These are phyloP conservation scores for Henningerozyma blattae DNA, from an alignment of 805 yeast genomes.

Conservation along the genomic window DNA sequence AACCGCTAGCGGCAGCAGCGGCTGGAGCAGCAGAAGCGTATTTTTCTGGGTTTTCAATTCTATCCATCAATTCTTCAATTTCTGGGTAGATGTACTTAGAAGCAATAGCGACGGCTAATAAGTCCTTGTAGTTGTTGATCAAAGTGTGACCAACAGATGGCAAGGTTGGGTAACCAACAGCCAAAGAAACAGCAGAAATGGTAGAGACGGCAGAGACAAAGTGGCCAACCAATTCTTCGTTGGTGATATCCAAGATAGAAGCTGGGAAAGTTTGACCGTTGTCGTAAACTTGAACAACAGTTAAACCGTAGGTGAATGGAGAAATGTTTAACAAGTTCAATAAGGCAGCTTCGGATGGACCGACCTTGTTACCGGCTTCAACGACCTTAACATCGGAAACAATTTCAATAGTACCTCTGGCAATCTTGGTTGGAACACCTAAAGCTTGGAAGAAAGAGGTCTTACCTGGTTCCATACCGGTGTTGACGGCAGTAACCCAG, in stretches of 20 bases:
- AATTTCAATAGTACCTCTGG: constrained; percentile 99
- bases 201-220: constrained; percentile 84
- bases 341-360: constrained; percentile 98
- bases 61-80: constrained; percentile 97
- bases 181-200: constrained; percentile 94
- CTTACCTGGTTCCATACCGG: constrained; percentile 99
- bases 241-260: constrained; percentile 94
- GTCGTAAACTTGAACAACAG: constrained; percentile 94
- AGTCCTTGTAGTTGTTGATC: constrained; percentile 98
- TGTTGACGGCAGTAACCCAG: constrained; percentile 98
- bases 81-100: constrained; percentile 99
- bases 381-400: constrained; percentile 94
- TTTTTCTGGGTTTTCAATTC: constrained; percentile 99
- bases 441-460: constrained; percentile 99
- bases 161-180: constrained; percentile 98
- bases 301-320: constrained; percentile 98
- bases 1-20: constrained; percentile 67
- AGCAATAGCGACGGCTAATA: constrained; percentile 94
- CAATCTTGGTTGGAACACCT: constrained; percentile 99
- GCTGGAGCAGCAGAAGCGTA: constrained; percentile 99
- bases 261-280: constrained; percentile 98
- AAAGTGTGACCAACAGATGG: constrained; percentile 99
- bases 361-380: constrained; percentile 75
- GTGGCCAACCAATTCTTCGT: constrained; percentile 88
- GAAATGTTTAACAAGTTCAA: constrained; percentile 99